Base-by-base conservation (phyloP, 257 asterid species). In the Thymus quinquecostatus region DNA sequence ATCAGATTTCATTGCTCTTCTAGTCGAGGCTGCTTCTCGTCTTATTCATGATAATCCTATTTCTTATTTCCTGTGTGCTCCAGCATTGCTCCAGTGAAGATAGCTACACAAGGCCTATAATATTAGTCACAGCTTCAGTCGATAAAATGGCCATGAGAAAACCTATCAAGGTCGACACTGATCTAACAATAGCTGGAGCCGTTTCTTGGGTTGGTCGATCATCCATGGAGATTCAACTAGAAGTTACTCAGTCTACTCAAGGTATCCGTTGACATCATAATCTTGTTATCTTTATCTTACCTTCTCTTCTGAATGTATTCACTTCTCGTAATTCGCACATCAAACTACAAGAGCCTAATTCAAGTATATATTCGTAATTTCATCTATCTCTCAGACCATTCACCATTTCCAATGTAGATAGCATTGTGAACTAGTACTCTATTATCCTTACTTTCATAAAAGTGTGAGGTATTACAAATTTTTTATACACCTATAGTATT, bases 201-300 rank as follows among this genome's bases (percentile, higher is more conserved):
- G 97, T 92, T 77, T 87, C 96, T 55, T 92, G 98, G 98, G 96
- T 92, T 75, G 98, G 98, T 27, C 80, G 93, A 44, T 92, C 97
- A 30, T 92, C 98, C 64, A 82, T 92, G 97, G 98, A 92, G 82
- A 90, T 92, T 80, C 97, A 84, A 83, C 77, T 92, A 55, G 95
- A 88, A 82, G 93, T 92, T 10, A 84, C 77, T 75, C 98, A 92
- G 70, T 77, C 81, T 67, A 75, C 85, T 38, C 57, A 82, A 83
- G 98, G 98, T 92, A 73, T 73, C 60, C 50, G 56, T 50, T 30
- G 50, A 59, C 55, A 64, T 59, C 59, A 40, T n/a, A 77, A 56
- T 49, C 57, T 29, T 36, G 33, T 43, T 32, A 58, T n/a, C 47
- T 10, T 44, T 44, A 44, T 44, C 3, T 44, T 44, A 44, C 49